phyloP scores from a whole-genome alignment of 1,284 basidiomycete species.

The Puccinia coronata region DNA sequence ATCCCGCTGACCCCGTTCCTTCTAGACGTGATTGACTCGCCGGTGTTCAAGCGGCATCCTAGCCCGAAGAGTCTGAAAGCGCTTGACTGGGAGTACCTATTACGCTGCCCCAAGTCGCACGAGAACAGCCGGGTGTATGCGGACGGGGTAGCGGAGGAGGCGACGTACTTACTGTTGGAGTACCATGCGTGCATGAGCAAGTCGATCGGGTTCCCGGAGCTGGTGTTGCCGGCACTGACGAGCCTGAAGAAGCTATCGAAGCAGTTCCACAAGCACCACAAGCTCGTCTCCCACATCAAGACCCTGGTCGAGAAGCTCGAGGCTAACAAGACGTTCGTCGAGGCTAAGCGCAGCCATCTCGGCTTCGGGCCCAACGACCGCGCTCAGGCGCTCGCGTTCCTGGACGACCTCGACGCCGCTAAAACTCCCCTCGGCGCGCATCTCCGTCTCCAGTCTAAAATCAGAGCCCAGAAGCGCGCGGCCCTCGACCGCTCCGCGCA shows the following conservation, averaged over 20 bases:
- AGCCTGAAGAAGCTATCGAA: constrained; percentile 73
- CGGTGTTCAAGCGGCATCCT: constrained; percentile 72
- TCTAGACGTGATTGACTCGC: constrained; percentile 79
- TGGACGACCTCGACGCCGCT: neutral
- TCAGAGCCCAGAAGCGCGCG: constrained; percentile 28
- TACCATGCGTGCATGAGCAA: constrained; percentile 68
- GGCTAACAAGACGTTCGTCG: constrained; percentile 27
- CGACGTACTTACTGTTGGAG: constrained; percentile 75
- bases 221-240: constrained; percentile 79
- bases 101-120: constrained; percentile 86
- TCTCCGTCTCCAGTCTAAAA: constrained; percentile 39
- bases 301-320: constrained; percentile 44
- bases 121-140: constrained; percentile 82
- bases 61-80: constrained; percentile 87
- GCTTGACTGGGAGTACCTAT: constrained; percentile 81
- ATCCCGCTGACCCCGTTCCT: constrained; percentile 84
- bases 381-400: neutral
- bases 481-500: constrained; percentile 32
- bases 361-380: constrained; percentile 26
- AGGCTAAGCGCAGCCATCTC: neutral
- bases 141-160: constrained; percentile 81
- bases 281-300: constrained; percentile 15
- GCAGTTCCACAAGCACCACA: constrained; percentile 15
- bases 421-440: constrained; percentile 32
- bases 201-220: constrained; percentile 90